Conservation (phyloP, 2,329 filamentous ascomycete species). For the Neonectria magnoliae region DNA sequence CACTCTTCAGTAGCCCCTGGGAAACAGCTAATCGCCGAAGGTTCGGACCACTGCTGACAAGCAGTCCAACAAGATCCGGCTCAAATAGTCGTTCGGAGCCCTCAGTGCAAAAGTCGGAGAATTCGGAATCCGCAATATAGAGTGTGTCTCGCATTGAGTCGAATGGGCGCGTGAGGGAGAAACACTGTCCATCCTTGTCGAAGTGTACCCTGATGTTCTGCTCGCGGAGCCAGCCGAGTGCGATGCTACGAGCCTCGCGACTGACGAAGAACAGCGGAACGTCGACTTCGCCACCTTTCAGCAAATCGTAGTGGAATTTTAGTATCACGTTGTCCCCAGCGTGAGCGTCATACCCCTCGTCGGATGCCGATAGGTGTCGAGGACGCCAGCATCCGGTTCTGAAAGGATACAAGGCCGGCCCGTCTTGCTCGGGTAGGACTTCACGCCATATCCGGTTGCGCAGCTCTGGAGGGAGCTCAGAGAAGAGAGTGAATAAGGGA, state of each 20-base stretch:
- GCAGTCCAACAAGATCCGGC: not conserved
- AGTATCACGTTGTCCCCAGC: not conserved
- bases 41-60: not conserved
- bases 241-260: conserved; percentile 12
- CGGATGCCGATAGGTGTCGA: not conserved
- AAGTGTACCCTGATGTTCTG: not conserved
- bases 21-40: conserved; percentile 14
- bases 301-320: conserved; percentile 15
- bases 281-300: not conserved
- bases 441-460: conserved; percentile 24
- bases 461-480: conserved; percentile 13
- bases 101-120: not conserved
- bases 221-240: conserved; percentile 5
- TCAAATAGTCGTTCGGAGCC: not conserved
- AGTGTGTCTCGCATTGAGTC: conserved; percentile 3
- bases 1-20: not conserved
- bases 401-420: conserved; percentile 2
- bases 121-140: conserved; percentile 13
- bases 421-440: not conserved
- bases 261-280: conserved; percentile 13
- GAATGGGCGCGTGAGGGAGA: conserved; percentile 21
- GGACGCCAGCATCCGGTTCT: conserved; percentile 16
- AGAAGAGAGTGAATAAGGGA: conserved; percentile 12
- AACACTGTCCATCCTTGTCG: not conserved
- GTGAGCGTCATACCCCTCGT: not conserved